Conservation (phyloP, 2,329 filamentous ascomycete species). For the Arthrobotrys sphaeroides region DNA sequence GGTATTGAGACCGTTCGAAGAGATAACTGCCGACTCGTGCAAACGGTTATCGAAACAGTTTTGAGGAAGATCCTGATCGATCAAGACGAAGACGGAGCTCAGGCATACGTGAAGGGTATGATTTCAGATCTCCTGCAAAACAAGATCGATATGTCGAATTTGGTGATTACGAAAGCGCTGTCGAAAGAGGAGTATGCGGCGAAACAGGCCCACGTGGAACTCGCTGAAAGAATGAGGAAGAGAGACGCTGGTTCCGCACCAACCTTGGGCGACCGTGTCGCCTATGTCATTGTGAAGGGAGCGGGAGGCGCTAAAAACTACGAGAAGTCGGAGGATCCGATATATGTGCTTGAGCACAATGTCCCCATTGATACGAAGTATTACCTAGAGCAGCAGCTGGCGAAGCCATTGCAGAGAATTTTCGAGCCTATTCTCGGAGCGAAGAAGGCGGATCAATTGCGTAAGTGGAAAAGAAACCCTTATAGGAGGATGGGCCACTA, state of each 20-base stretch:
- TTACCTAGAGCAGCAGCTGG: constrained; percentile 97
- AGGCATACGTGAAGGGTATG: constrained; percentile 97
- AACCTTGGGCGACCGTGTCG: constrained; percentile 90
- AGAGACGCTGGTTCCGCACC: constrained; percentile 91
- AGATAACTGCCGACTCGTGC: constrained; percentile 94
- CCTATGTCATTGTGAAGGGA: constrained; percentile 97
- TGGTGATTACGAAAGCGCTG: constrained; percentile 97
- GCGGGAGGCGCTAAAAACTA: constrained; percentile 91
- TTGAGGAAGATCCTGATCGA: constrained; percentile 95
- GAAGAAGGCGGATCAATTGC: constrained; percentile 83
- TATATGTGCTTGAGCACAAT: constrained; percentile 97
- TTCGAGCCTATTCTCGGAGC: constrained; percentile 98
- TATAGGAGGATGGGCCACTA: neutral
- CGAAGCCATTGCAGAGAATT: constrained; percentile 91
- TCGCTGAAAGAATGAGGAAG: constrained; percentile 96
- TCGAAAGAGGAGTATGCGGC: constrained; percentile 88
- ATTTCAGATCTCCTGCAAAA: constrained; percentile 96
- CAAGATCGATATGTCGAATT: constrained; percentile 98
- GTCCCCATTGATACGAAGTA: constrained; percentile 98
- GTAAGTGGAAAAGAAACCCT: constrained; percentile 41
- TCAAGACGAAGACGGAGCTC: constrained; percentile 84
- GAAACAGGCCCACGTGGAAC: constrained; percentile 95
- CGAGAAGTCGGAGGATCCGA: constrained; percentile 95
- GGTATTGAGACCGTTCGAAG: constrained; percentile 97
- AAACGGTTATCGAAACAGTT: constrained; percentile 97